Conservation (phyloP, 495 filamentous ascomycete species). For the Arthonia radiata region DNA sequence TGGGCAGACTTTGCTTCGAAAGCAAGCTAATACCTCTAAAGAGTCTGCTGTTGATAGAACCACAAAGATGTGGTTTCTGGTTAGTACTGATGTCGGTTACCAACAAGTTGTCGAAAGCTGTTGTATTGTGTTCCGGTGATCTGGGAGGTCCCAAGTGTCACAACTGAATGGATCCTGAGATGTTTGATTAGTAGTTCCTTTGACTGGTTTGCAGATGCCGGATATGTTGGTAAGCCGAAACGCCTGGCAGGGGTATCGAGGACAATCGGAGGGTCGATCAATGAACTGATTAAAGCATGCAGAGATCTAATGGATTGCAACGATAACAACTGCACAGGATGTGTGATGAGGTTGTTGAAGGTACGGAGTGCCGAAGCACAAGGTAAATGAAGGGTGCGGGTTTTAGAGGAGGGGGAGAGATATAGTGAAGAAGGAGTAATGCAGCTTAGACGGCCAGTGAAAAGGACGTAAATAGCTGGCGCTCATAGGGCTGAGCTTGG, state of each 20-base stretch:
- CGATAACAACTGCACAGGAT: slow-evolving; percentile 9
- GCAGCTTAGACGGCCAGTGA: no score
- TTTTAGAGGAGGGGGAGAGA: slow-evolving; percentile 4
- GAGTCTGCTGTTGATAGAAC: slow-evolving; percentile 13
- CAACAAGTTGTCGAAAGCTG: slow-evolving; percentile 10
- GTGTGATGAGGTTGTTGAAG: slow-evolving; percentile 5
- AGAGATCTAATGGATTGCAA: slow-evolving; percentile 18
- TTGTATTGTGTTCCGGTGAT: slow-evolving; percentile 8
- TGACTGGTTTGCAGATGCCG: slow-evolving; percentile 11
- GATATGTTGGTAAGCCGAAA: slow-evolving; percentile 24
- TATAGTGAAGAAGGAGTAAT: slow-evolving; percentile 6
- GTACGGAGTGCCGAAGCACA: no score
- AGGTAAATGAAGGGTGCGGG: no score
- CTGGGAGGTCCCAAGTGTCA: slow-evolving; percentile 31
- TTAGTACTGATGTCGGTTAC: slow-evolving; percentile 13
- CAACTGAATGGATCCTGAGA: slow-evolving; percentile 40
- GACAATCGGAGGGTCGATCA: slow-evolving; percentile 17
- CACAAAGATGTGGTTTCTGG: slow-evolving; percentile 4
- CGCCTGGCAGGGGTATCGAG: slow-evolving; percentile 8
- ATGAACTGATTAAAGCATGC: slow-evolving; percentile 6
- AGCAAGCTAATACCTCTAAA: slow-evolving; percentile 21
- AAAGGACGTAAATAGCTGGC: no score
- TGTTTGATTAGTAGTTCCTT: slow-evolving; percentile 21
- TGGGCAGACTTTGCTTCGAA: slow-evolving; percentile 3
- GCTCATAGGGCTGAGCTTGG: no score